Evolutionary conservation across 2,329 filamentous ascomycete genomes (phyloP).

Genomic region (Massarina eburnea): DNA sequence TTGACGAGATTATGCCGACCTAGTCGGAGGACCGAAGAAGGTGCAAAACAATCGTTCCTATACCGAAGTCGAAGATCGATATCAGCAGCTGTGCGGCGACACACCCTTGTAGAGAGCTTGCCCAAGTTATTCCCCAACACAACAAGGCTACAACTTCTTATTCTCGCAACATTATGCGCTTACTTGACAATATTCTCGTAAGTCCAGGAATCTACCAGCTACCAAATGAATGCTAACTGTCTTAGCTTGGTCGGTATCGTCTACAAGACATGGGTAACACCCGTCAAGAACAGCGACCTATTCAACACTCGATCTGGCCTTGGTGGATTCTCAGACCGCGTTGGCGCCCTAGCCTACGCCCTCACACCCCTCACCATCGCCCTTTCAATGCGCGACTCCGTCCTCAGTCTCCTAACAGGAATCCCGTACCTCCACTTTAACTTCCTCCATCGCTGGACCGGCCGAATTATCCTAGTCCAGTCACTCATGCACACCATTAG

Average conservation of each 20-base stretch:
- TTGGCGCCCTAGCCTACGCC: constrained; percentile 70
- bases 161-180: constrained; percentile 57
- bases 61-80: constrained; percentile 34
- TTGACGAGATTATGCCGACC: constrained; percentile 25
- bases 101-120: constrained; percentile 62
- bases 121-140: constrained; percentile 63
- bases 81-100: constrained; percentile 45
- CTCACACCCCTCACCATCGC: constrained; percentile 69
- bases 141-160: constrained; percentile 66
- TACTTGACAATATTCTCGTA: constrained; percentile 68
- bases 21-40: constrained; percentile 10
- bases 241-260: constrained; percentile 61
- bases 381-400: constrained; percentile 64
- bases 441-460: constrained; percentile 75
- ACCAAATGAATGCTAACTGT: constrained; percentile 3
- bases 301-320: constrained; percentile 65
- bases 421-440: constrained; percentile 75
- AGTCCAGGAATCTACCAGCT: constrained; percentile 1
- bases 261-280: constrained; percentile 69
- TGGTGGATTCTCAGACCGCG: constrained; percentile 66
- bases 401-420: constrained; percentile 68
- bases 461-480: constrained; percentile 70
- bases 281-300: constrained; percentile 58
- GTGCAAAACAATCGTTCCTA: constrained; percentile 15
- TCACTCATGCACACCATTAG: constrained; percentile 67